Percentiles rank a stretch among this genome's conserved stretches.
Conservation (phyloP, 495 filamentous ascomycete species). For the Chaetomium cochliodes region DNA sequence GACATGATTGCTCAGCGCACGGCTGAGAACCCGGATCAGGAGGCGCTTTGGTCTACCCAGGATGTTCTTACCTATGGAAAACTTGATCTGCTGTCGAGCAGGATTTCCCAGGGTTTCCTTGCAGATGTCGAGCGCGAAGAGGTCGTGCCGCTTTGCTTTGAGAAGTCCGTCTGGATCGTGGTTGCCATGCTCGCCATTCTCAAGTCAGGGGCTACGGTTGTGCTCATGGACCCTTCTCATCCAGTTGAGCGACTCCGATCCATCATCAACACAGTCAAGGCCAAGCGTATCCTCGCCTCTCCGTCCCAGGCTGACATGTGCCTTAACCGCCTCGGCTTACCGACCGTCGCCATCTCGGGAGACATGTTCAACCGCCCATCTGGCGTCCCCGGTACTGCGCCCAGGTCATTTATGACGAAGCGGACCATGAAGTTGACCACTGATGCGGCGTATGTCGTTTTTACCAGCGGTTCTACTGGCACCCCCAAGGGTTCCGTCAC, state of each 20-base stretch:
- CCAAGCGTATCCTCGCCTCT: constrained; percentile 13
- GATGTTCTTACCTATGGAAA: constrained; percentile 9
- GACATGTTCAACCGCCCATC: constrained; percentile 8
- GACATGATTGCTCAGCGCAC: constrained; percentile 18
- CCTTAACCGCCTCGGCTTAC: constrained; percentile 1
- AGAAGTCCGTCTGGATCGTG: constrained; percentile 50
- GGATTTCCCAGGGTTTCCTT: constrained; percentile 5
- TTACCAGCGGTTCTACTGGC: constrained; percentile 61
- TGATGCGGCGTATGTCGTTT: constrained; percentile 50
- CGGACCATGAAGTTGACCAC: background rate
- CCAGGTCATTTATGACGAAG: constrained; percentile 16
- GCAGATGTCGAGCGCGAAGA: constrained; percentile 12
- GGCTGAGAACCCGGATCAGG: constrained; percentile 10
- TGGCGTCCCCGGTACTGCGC: background rate
- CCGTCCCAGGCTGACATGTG: constrained; percentile 11
- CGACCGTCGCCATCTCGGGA: constrained; percentile 12
- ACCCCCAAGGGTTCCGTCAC: constrained; percentile 43
- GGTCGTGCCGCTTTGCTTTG: constrained; percentile 52
- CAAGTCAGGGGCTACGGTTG: constrained; percentile 45
- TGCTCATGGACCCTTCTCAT: constrained; percentile 56
- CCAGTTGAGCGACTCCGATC: constrained; percentile 43
- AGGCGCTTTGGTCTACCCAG: constrained; percentile 12
- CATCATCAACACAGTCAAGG: constrained; percentile 11
- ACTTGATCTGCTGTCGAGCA: constrained; percentile 13
- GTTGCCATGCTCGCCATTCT: constrained; percentile 47